Percentiles rank a stretch among this genome's conserved stretches.
Evolutionary conservation across 305 asterid species (phyloP).

Genomic region (Rubia balearica): DNA sequence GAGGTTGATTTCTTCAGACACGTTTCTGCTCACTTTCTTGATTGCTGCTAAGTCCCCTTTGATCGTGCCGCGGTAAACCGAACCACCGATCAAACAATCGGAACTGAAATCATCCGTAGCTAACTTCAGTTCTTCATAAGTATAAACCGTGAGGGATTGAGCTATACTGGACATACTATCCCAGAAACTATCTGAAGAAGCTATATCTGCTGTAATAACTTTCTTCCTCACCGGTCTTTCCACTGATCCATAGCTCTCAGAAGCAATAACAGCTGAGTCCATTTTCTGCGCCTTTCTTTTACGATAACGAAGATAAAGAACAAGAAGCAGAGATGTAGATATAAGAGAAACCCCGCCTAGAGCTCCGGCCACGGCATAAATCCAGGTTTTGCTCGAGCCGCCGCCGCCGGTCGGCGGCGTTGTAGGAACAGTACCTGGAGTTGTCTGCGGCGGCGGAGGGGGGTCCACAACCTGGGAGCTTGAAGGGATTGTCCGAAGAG

Average conservation of each 20-base stretch:
- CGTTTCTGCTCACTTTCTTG: constrained; percentile 79
- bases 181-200: constrained; percentile 27
- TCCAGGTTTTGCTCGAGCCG: constrained; percentile 50
- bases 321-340: constrained; percentile 18
- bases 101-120: constrained; percentile 66
- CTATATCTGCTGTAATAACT: constrained; percentile 19
- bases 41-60: constrained; percentile 83
- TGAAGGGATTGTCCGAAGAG: constrained; percentile 54
- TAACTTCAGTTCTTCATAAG: constrained; percentile 44
- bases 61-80: constrained; percentile 65
- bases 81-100: constrained; percentile 44
- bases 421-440: constrained; percentile 14
- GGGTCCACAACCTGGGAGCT: constrained; percentile 33
- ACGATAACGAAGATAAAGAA: constrained; percentile 23
- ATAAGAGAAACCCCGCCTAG: constrained; percentile 39
- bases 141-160: constrained; percentile 62
- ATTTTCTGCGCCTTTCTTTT: constrained; percentile 24
- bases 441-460: constrained; percentile 42
- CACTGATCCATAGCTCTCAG: constrained; percentile 33
- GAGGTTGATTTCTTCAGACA: constrained; percentile 57
- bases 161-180: constrained; percentile 58
- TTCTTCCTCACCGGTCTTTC: constrained; percentile 37
- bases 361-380: constrained; percentile 45
- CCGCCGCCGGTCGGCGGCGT: constrained; percentile 22
- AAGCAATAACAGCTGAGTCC: constrained; percentile 19